Evolutionary conservation across 2,329 filamentous ascomycete species (phyloP).

Genomic region (Aotearoamyces nothofagi): DNA sequence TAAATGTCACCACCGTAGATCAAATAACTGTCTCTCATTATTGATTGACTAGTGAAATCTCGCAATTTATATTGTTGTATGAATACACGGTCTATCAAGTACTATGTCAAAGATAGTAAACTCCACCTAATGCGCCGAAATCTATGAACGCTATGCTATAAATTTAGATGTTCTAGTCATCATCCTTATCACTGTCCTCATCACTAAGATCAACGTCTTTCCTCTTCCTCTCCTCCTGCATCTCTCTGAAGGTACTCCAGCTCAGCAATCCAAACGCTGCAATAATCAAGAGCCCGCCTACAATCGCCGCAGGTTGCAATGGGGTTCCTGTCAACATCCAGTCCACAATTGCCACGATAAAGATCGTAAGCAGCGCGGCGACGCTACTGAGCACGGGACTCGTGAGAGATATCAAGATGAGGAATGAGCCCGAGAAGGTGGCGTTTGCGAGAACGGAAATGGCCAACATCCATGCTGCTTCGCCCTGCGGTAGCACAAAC

Average conservation of each 20-base stretch:
- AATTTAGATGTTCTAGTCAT: too few relatives aligned
- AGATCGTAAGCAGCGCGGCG: conserved; percentile 87
- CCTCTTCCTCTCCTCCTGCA: conserved; percentile 66
- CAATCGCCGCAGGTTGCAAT: conserved; percentile 57
- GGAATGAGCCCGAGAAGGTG: conserved; percentile 81
- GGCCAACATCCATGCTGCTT: conserved; percentile 65
- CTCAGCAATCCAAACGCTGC: conserved; percentile 74
- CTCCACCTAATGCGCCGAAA: too few relatives aligned
- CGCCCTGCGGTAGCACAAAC: conserved; percentile 68
- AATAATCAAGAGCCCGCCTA: conserved; percentile 79
- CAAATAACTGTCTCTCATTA: too few relatives aligned
- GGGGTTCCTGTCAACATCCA: conserved; percentile 71
- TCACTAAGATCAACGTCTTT: conserved; percentile 27
- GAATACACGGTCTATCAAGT: too few relatives aligned
- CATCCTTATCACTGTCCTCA: conserved; percentile 29
- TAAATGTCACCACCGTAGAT: too few relatives aligned
- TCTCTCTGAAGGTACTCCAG: conserved; percentile 87
- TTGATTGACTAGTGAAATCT: too few relatives aligned
- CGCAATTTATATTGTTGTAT: too few relatives aligned
- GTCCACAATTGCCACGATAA: conserved; percentile 86
- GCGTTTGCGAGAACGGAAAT: conserved; percentile 79
- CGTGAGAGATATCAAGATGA: conserved; percentile 84
- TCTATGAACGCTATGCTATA: too few relatives aligned
- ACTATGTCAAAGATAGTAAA: too few relatives aligned
- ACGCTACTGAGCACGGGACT: conserved; percentile 87